A percentile compares a stretch with the other conserved stretches of the same genome.
phyloP scores from a whole-genome alignment of 2,329 filamentous ascomycete species.

The Xenoacremonium recifei region DNA sequence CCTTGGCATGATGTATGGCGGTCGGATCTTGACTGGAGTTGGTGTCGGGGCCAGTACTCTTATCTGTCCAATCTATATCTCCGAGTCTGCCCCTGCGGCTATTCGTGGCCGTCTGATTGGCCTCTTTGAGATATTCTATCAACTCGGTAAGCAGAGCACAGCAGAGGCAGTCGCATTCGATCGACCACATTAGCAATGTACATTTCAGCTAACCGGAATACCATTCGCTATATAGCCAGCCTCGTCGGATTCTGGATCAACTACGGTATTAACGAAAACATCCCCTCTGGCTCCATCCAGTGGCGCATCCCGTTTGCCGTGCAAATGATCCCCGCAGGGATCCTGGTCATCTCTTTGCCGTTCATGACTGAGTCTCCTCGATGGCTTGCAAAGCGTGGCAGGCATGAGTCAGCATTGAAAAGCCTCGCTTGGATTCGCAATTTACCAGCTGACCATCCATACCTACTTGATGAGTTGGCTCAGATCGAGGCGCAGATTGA shows the following conservation, averaged over 20 bases:
- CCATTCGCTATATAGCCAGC: background rate
- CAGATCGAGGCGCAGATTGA: constrained; percentile 45
- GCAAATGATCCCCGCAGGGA: constrained; percentile 19
- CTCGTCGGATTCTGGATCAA: constrained; percentile 12
- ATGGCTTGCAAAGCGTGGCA: constrained; percentile 39
- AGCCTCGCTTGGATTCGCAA: constrained; percentile 21
- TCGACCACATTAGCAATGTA: too few relatives aligned
- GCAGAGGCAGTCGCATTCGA: too few relatives aligned
- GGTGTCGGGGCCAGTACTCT: background rate
- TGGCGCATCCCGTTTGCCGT: constrained; percentile 43
- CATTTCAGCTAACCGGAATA: background rate
- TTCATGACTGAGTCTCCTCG: constrained; percentile 35
- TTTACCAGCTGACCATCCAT: constrained; percentile 19
- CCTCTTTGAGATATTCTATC: background rate
- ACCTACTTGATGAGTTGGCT: constrained; percentile 19
- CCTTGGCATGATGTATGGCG: background rate
- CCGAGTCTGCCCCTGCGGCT: background rate
- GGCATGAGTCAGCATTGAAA: constrained; percentile 15
- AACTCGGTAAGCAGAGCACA: too few relatives aligned
- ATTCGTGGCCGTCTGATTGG: background rate
- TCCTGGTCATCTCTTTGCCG: constrained; percentile 33
- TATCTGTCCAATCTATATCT: background rate
- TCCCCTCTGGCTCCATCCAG: constrained; percentile 19
- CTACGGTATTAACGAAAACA: constrained; percentile 18
- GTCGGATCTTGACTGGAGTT: background rate